Percentiles rank a stretch among this genome's conserved stretches.
Conservation (phyloP, 306 rosid genomes). For the Prosopis cineraria region DNA sequence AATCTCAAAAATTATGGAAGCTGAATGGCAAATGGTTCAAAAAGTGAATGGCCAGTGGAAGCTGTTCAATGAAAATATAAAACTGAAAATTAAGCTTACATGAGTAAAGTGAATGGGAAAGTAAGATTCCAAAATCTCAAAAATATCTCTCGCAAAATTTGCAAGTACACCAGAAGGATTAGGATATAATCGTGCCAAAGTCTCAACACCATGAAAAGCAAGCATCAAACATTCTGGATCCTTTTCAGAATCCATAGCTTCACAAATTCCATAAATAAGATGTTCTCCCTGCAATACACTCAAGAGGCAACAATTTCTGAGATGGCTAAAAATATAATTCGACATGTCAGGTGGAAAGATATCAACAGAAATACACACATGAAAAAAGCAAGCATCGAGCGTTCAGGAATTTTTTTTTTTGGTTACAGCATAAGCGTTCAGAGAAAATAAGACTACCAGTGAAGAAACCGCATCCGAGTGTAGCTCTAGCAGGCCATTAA, state of each 20-base stretch:
- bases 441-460: constrained; percentile 60
- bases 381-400: neutral
- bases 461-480: constrained; percentile 62
- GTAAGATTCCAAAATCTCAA: constrained; percentile 79
- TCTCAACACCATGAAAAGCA: constrained; percentile 67
- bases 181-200: constrained; percentile 65
- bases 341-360: neutral
- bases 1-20: too few relatives aligned
- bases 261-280: constrained; percentile 78
- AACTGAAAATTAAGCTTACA: constrained; percentile 56
- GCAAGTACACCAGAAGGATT: constrained; percentile 75
- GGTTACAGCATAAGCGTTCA: constrained; percentile 31
- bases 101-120: constrained; percentile 98
- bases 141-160: constrained; percentile 62
- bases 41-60: constrained; percentile 25
- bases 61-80: constrained; percentile 18
- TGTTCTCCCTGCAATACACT: constrained; percentile 69
- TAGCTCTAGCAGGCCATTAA: constrained; percentile 67
- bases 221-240: constrained; percentile 89
- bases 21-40: too few relatives aligned
- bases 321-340: constrained; percentile 1
- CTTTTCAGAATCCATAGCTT: constrained; percentile 83
- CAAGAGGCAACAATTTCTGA: constrained; percentile 23
- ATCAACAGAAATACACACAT: neutral
- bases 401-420: constrained; percentile 9